phyloP scores from a whole-genome alignment of 148 eudicot species.

The Arbutus unedo region DNA sequence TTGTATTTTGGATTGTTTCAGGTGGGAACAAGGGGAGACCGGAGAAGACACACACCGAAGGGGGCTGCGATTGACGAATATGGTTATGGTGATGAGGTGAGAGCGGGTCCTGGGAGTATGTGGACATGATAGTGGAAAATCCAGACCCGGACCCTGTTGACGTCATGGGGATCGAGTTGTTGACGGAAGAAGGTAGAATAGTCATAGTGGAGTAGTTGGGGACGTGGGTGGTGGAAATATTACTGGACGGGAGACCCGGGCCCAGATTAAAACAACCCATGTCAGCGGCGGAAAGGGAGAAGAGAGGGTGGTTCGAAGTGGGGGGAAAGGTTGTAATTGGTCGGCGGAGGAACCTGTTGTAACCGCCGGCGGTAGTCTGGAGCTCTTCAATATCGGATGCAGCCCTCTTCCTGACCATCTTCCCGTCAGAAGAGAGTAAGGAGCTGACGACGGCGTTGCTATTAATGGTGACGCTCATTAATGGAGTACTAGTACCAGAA shows the following conservation, averaged over 20 bases:
- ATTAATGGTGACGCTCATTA: background rate
- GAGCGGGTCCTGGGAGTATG: slow-evolving; percentile 9
- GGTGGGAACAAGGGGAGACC: slow-evolving; percentile 92
- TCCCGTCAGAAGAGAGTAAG: slow-evolving; percentile 13
- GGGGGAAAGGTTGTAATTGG: background rate
- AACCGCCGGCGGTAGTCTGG: slow-evolving; percentile 2
- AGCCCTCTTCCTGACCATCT: slow-evolving; percentile 64
- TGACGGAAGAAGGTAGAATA: slow-evolving; percentile 19
- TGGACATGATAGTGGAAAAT: slow-evolving; percentile 15
- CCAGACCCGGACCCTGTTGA: slow-evolving; percentile 22
- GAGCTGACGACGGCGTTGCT: background rate
- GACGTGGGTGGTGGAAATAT: slow-evolving; percentile 11
- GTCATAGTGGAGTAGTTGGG: slow-evolving; percentile 48
- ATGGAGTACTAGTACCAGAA: background rate
- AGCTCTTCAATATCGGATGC: slow-evolving; percentile 70
- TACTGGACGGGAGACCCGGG: background rate
- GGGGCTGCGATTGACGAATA: slow-evolving; percentile 20
- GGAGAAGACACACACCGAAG: slow-evolving; percentile 75
- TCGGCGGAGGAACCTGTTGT: slow-evolving; percentile 22
- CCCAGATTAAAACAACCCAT: slow-evolving; percentile 10
- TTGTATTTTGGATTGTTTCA: slow-evolving; percentile 12
- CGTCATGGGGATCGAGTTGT: slow-evolving; percentile 14
- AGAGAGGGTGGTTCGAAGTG: background rate
- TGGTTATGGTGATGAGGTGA: slow-evolving; percentile 13
- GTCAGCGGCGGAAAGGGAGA: background rate